Evolutionary conservation across 345 rosid species (phyloP).

Genomic region (Rhodomyrtus tomentosa): DNA sequence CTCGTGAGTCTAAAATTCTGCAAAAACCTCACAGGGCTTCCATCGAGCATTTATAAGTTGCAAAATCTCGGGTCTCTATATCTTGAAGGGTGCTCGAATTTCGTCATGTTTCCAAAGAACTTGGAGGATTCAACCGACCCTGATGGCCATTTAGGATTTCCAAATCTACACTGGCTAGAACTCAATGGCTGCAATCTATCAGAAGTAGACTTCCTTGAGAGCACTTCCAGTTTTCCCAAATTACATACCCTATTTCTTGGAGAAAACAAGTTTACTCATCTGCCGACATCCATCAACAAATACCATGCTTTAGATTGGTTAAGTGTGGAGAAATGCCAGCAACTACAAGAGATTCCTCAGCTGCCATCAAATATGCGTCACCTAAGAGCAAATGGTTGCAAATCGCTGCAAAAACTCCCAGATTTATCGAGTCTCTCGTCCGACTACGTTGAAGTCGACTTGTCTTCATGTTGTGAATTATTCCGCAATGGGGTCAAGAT

Average conservation of each 20-base stretch:
- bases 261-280: not conserved
- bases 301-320: too few relatives aligned
- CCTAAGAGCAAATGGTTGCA: too few relatives aligned
- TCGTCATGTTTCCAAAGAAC: not conserved
- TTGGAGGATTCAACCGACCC: not conserved
- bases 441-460: too few relatives aligned
- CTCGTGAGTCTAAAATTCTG: accelerated
- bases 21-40: not conserved
- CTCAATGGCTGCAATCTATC: not conserved
- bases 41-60: not conserved
- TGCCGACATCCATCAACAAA: not conserved
- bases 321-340: too few relatives aligned
- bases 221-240: not conserved
- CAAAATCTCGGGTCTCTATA: not conserved
- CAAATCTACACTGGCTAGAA: too few relatives aligned
- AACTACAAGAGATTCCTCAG: too few relatives aligned
- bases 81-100: not conserved
- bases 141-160: not conserved
- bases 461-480: too few relatives aligned
- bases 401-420: too few relatives aligned
- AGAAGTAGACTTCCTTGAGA: not conserved
- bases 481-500: too few relatives aligned
- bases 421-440: too few relatives aligned
- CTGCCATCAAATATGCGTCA: too few relatives aligned
- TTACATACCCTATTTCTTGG: accelerated